Percentiles rank a stretch among this genome's conserved stretches.
These are phyloP conservation scores for Isoetes taiwanensis DNA, from an alignment of 75 land plant genomes.

Conservation along the genomic window DNA sequence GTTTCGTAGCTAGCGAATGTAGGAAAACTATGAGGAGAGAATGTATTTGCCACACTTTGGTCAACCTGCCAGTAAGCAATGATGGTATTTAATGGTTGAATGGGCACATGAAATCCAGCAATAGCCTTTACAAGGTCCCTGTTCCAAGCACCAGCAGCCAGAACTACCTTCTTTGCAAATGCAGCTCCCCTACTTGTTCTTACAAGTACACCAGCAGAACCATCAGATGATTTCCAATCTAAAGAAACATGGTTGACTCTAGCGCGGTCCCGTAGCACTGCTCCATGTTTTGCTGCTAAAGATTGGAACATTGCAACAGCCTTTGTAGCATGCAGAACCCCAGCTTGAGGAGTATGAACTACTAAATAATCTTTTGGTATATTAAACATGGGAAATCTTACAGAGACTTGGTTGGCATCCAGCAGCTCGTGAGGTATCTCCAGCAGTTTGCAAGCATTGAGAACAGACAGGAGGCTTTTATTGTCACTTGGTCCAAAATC, in stretches of 20 bases:
- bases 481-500: constrained; percentile 46
- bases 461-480: constrained; percentile 26
- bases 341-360: constrained; percentile 40
- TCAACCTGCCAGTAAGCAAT: constrained; percentile 68
- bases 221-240: constrained; percentile 12
- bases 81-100: constrained; percentile 50
- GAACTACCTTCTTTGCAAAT: constrained; percentile 48
- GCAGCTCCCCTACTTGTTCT: constrained; percentile 19
- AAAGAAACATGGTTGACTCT: constrained; percentile 28
- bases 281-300: constrained; percentile 53
- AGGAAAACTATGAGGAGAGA: constrained; percentile 46
- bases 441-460: constrained; percentile 17
- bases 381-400: constrained; percentile 13
- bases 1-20: constrained; percentile 54
- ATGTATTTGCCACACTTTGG: constrained; percentile 19
- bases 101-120: constrained; percentile 40
- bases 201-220: constrained; percentile 23
- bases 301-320: constrained; percentile 78
- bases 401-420: constrained; percentile 17
- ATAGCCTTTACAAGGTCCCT: constrained; percentile 35
- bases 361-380: constrained; percentile 48
- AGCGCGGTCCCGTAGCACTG: constrained; percentile 42
- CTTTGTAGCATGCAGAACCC: constrained; percentile 69
- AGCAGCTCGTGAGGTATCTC: constrained; percentile 21
- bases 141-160: constrained; percentile 77